These are phyloP conservation scores for Citrus inodora DNA, from an alignment of 345 rosid genomes.

Conservation along the genomic window DNA sequence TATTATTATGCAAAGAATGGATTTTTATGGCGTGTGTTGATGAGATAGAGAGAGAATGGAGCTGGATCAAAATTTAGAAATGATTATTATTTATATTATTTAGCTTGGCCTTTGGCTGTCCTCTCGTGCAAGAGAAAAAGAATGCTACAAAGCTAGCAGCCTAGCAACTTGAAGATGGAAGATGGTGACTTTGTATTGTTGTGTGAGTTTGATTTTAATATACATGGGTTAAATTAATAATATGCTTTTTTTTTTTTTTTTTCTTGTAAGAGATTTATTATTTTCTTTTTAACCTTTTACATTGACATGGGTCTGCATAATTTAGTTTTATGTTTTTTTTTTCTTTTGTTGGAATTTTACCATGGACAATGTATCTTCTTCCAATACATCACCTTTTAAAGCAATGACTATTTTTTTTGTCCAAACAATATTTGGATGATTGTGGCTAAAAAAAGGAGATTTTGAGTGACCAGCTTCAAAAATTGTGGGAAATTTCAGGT, in stretches of 20 bases:
- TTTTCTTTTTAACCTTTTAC: not conserved
- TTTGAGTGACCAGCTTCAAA: not conserved
- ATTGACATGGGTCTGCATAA: not conserved
- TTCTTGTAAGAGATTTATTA: too few relatives aligned
- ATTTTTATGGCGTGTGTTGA: slow-evolving; percentile 12
- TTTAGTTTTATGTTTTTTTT: too few relatives aligned
- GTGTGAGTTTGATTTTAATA: slow-evolving; percentile 2
- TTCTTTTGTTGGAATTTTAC: too few relatives aligned
- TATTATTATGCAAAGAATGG: slow-evolving; percentile 17
- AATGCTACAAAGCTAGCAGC: too few relatives aligned
- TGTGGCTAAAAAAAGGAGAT: not conserved
- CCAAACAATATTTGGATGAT: not conserved
- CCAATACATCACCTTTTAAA: too few relatives aligned
- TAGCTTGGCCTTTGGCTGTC: slow-evolving; percentile 18
- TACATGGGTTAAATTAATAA: not conserved
- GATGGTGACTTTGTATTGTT: slow-evolving; percentile 27
- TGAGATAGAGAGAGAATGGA: slow-evolving; percentile 18
- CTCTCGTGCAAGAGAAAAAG: slow-evolving; percentile 31
- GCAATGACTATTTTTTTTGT: not conserved
- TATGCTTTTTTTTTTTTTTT: not conserved
- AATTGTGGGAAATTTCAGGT: not conserved
- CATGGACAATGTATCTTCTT: too few relatives aligned
- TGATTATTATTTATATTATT: not conserved
- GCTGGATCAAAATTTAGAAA: slow-evolving; percentile 14
- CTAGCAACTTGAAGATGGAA: slow-evolving; percentile 12